Conservation (phyloP, 768 basidiomycete genomes). For the Tylopilus vinaceipallidus region DNA sequence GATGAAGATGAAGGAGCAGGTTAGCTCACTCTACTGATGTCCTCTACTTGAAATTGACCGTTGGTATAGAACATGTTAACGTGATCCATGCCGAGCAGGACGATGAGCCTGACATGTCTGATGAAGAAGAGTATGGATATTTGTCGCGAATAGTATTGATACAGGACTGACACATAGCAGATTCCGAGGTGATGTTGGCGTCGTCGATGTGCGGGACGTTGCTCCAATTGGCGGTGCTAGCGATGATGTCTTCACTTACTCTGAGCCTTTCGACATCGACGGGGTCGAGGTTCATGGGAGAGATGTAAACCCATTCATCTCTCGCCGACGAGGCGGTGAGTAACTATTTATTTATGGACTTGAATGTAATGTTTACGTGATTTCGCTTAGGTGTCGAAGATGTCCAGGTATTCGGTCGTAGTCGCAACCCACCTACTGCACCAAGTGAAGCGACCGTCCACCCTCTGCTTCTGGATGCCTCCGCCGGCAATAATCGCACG, state of each 20-base stretch:
- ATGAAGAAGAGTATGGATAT: conserved; percentile 59
- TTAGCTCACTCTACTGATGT: conserved; percentile 1
- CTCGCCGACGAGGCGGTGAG: conserved; percentile 49
- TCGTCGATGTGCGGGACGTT: conserved; percentile 36
- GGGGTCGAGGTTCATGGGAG: conserved; percentile 45
- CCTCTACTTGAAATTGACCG: conserved; percentile 9
- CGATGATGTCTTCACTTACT: conserved; percentile 56
- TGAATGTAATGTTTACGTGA: background rate
- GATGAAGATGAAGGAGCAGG: conserved; percentile 28
- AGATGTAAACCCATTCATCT: conserved; percentile 40
- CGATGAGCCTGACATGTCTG: conserved; percentile 61
- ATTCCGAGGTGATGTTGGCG: conserved; percentile 39
- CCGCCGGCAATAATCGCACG: conserved; percentile 42
- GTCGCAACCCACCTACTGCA: conserved; percentile 48
- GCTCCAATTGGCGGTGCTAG: conserved; percentile 28
- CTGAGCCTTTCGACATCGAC: conserved; percentile 49
- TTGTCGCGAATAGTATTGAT: background rate
- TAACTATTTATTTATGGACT: background rate
- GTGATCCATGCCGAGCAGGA: conserved; percentile 63
- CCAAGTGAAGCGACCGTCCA: conserved; percentile 76
- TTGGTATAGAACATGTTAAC: conserved; percentile 45
- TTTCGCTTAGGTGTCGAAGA: conserved; percentile 47
- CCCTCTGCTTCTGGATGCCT: conserved; percentile 73
- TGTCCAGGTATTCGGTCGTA: conserved; percentile 60
- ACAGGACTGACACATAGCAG: conserved; percentile 28